Evolutionary conservation across 306 rosid species (phyloP).

Genomic region (Oxytropis ochrocephala): DNA sequence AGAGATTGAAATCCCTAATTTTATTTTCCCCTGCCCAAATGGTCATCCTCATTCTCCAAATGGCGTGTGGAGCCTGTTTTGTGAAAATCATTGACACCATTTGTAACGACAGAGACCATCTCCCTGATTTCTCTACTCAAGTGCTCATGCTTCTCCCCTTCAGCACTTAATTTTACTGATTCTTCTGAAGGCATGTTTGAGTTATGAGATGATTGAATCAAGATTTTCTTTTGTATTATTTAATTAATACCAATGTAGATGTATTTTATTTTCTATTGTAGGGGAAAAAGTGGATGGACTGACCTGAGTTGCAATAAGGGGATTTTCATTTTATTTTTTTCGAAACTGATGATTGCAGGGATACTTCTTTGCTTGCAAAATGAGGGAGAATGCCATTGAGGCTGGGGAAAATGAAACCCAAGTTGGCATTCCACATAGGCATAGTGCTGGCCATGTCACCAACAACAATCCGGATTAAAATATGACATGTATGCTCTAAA

Average conservation of each 20-base stretch:
- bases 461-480: no score
- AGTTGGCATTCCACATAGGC: no score
- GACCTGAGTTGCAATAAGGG: slow-evolving; percentile 36
- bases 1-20: no score
- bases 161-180: slow-evolving; percentile 25
- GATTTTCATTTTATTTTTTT: no score
- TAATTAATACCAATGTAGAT: neutral
- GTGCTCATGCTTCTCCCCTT: slow-evolving; percentile 35
- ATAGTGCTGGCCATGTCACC: no score
- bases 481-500: no score
- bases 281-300: slow-evolving; percentile 36
- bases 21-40: no score
- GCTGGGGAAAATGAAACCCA: no score
- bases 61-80: slow-evolving; percentile 35
- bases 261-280: neutral
- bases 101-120: slow-evolving; percentile 65
- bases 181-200: slow-evolving; percentile 46
- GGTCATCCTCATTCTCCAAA: slow-evolving; percentile 44
- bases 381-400: no score
- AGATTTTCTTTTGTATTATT: neutral
- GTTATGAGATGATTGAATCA: neutral
- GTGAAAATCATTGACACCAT: no score
- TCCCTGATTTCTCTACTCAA: slow-evolving; percentile 52
- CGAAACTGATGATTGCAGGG: no score
- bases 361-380: no score